Evolutionary conservation across 257 asterid genomes (phyloP), one percentile per base, ranked within the genome.

Genomic region (Solanum corneliomulleri): DNA sequence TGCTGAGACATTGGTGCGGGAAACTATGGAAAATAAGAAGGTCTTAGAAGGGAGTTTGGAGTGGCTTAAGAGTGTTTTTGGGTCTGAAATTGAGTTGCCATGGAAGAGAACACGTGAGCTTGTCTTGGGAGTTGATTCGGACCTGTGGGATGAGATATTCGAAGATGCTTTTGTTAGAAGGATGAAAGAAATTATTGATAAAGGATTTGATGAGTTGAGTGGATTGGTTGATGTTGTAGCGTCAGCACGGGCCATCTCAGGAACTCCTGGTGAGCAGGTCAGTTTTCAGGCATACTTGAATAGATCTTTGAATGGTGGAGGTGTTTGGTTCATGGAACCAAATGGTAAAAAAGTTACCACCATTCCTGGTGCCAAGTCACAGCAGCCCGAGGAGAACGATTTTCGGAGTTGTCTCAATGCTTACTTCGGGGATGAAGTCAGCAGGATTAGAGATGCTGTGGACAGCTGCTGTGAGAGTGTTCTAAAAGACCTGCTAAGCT

Each of bases 1-100:
- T 66, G 99, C 99, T 78, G 99, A 97, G 90, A 94, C 93, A 90
- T 87, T 93, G 92, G 95, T 97, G 88, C 91, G 98, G 90, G 98
- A 96, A 89, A 97, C 99, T 64, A 94, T 95, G 98, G 98, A 95
- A 64, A 92, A 94, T 89, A 97, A 96, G 86, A 98, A 95, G 91
- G 98, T 96, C 15, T 90, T 97, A 88, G 98, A 94, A 90, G 98
- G 99, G 80, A 97, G 99, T 89, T 91, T 97, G 88, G 99, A 96
- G 92, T 97, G 99, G 99, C 96, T 97, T 89, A 96, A 92, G 93
- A 94, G 95, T 90, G 99, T 96, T 85, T 97, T 97, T 90, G 99
- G 99, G 88, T 97, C 99, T 71, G 99, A 97, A 88, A 91, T 96
- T 91, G 99, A 97, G 91, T 91, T 95, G 89, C 99, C 99, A 10